Percentiles rank a stretch among this genome's conserved stretches.
Evolutionary conservation across 1,284 basidiomycete species (phyloP).

Genomic region (Cryptococcus hybrid): DNA sequence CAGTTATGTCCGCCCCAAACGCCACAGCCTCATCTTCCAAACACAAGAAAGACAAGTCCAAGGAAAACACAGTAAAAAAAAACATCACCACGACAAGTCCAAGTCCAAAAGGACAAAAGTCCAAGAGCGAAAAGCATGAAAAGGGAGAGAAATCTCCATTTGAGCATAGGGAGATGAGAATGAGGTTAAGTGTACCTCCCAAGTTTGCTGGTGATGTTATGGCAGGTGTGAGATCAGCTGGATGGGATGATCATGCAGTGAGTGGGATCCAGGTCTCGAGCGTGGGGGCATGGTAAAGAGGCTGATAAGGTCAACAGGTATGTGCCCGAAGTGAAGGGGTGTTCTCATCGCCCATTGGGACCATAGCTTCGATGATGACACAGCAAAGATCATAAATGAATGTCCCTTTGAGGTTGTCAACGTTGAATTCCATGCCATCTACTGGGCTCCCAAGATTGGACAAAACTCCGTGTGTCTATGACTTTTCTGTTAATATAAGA

Average conservation of each 20-base stretch:
- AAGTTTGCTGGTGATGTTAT: constrained; percentile 69
- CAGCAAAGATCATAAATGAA: constrained; percentile 73
- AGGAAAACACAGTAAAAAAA: constrained; percentile 8
- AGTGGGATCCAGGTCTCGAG: constrained; percentile 31
- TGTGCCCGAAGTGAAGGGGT: constrained; percentile 77
- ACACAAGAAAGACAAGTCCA: constrained; percentile 14
- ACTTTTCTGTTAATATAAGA: not conserved
- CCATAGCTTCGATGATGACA: constrained; percentile 65
- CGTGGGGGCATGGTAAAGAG: not conserved
- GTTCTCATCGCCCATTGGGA: constrained; percentile 86
- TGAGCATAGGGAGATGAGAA: constrained; percentile 62
- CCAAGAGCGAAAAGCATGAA: constrained; percentile 1
- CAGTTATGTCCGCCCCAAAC: constrained; percentile 12
- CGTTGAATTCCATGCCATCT: constrained; percentile 75
- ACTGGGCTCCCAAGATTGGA: constrained; percentile 87
- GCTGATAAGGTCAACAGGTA: constrained; percentile 61
- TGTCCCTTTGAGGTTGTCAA: constrained; percentile 80
- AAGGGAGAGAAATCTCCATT: constrained; percentile 53
- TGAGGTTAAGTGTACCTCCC: constrained; percentile 77
- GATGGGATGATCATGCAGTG: constrained; percentile 94
- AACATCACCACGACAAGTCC: constrained; percentile 5
- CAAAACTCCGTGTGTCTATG: constrained; percentile 68
- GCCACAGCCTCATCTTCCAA: constrained; percentile 17
- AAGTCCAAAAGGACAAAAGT: constrained; percentile 10
- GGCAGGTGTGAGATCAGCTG: constrained; percentile 78